Evolutionary conservation across 2,329 filamentous ascomycete species (phyloP), one percentile per base, ranked within the genome.

Genomic region (Emmonsiellopsis sp.): DNA sequence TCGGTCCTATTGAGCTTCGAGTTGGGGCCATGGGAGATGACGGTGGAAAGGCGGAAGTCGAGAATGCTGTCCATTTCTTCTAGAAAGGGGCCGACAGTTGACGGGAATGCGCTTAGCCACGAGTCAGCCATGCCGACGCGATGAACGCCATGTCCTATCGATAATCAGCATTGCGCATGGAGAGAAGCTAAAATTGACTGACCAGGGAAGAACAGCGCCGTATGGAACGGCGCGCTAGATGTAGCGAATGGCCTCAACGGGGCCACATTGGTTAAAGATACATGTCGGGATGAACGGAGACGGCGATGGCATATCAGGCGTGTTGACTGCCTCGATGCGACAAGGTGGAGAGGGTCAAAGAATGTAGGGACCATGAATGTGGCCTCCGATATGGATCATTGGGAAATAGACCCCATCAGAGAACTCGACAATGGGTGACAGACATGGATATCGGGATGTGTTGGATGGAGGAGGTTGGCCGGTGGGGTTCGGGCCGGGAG

Each of bases 81-180:
- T 57, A 95, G 72, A 52, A 95, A 80, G n/a, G 82, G 82, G 43
- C 79, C 78, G 31, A 87, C 85, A 32, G 87, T 94, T 52, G 74
- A 69, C 10, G 92, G 92, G 68, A 96, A 97, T 55, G 86, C 84
- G 63, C 90, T 82, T 60, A 94, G 77, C 90, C 92, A 96, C 44
- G 88, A 85, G 36, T 79, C 82, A 54, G 88, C 77, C 89, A 95
- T 95, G 70, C 88, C 88, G 50, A 94, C 86, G 65, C 87, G 85
- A 68, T 95, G 89, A 14, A 94, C 89, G 61, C 89, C 89, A 72
- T 95, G 89, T 62, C 88, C 88, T 91, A 63, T 37, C 14, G 52
- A 53, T 53, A 52, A n/a, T 57, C 53, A 63, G 58, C 54, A 37
- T 53, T 46, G 37, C 7, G n/a, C 31, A 31, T 53, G 14, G 32